Conservation (phyloP, 116 monocot species). For the Phalaenopsis hybrid region DNA sequence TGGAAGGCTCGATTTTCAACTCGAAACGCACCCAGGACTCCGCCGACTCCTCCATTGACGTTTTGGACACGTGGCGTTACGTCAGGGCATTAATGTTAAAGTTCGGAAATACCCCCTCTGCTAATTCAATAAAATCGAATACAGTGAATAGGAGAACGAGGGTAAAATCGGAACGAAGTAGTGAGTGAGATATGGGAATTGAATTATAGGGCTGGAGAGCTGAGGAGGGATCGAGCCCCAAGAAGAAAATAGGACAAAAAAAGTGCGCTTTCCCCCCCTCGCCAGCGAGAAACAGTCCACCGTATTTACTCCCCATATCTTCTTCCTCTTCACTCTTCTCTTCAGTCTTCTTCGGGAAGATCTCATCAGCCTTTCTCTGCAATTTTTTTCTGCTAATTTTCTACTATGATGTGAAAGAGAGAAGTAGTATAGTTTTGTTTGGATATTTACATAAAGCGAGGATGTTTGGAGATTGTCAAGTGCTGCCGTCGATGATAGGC, state of each 20-base stretch:
- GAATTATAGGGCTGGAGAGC: background rate
- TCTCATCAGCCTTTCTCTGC: background rate
- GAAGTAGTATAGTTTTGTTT: background rate
- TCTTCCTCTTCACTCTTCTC: background rate
- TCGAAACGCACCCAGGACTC: background rate
- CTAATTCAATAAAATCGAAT: background rate
- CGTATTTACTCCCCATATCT: slow-evolving; percentile 1
- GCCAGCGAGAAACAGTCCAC: background rate
- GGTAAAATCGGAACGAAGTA: too few species aligned
- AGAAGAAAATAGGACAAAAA: background rate
- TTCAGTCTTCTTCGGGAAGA: background rate
- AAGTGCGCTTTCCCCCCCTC: background rate
- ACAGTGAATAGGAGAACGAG: background rate
- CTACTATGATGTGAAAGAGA: background rate
- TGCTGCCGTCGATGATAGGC: slow-evolving; percentile 12
- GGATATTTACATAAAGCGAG: background rate
- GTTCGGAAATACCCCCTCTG: background rate
- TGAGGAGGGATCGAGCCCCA: background rate
- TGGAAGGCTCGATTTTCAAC: background rate
- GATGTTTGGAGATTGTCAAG: slow-evolving; percentile 9
- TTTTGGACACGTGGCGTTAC: background rate
- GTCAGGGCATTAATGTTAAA: background rate
- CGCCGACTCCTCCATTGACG: background rate
- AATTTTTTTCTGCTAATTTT: background rate
- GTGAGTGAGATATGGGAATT: background rate